Conservation (phyloP, 2,329 filamentous ascomycete species). For the Bipolaris oryzae region DNA sequence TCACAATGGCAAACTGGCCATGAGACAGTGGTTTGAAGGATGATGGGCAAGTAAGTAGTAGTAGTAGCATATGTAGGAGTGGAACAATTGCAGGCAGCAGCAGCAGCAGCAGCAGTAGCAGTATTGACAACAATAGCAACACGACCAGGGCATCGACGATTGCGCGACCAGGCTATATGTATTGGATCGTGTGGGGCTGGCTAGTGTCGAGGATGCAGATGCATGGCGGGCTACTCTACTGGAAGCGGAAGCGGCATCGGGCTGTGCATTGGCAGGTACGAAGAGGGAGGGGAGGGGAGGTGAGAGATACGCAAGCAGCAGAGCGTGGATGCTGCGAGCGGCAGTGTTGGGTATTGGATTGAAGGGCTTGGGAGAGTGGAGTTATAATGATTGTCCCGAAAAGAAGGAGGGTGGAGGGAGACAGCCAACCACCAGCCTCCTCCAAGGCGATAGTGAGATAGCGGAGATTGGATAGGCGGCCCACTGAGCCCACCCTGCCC, state of each 20-base stretch:
- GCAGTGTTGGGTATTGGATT: too few relatives aligned
- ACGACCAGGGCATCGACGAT: background rate
- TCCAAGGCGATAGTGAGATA: background rate
- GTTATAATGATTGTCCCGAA: too few relatives aligned
- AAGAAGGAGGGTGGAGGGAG: background rate
- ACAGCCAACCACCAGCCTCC: background rate
- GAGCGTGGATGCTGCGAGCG: too few relatives aligned
- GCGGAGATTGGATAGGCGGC: constrained; percentile 10
- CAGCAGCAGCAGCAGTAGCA: background rate
- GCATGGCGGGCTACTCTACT: background rate
- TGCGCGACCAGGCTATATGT: too few relatives aligned
- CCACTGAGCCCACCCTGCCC: background rate
- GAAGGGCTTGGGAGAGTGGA: too few relatives aligned
- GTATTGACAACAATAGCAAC: background rate
- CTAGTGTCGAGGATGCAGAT: background rate
- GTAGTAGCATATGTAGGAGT: background rate
- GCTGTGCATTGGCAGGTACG: too few relatives aligned
- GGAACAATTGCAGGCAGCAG: background rate
- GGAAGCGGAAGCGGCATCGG: too few relatives aligned
- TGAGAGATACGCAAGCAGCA: too few relatives aligned
- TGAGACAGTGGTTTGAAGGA: background rate
- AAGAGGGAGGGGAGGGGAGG: too few relatives aligned
- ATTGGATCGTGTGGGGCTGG: too few relatives aligned
- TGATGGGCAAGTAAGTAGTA: background rate
- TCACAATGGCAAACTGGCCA: constrained; percentile 6